Percentiles rank a stretch among this genome's conserved stretches.
phyloP scores from a whole-genome alignment of 2,329 filamentous ascomycete species.

The Stachybotrys chlorohalonatus region DNA sequence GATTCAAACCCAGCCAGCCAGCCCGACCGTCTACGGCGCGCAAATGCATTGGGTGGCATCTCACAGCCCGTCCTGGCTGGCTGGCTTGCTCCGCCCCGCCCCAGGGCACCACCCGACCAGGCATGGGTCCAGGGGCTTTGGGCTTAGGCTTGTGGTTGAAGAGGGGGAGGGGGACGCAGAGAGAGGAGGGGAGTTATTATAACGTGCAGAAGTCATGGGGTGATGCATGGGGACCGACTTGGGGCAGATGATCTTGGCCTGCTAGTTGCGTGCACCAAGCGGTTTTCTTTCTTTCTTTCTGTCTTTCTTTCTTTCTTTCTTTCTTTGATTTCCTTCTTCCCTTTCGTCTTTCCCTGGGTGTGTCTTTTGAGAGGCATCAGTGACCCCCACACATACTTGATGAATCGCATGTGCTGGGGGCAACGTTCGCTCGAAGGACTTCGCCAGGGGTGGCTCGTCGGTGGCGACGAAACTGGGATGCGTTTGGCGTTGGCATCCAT shows the following conservation, averaged over 20 bases:
- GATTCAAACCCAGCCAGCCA: neutral
- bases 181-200: neutral
- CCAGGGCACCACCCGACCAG: neutral
- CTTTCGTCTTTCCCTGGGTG: too few species aligned
- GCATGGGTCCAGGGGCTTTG: neutral
- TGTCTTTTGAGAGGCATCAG: too few species aligned
- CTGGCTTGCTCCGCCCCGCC: conserved; percentile 3
- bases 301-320: too few species aligned
- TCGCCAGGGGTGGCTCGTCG: neutral
- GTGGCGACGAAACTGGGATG: neutral
- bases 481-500: neutral
- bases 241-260: neutral
- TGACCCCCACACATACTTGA: neutral
- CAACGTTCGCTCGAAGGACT: neutral
- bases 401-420: neutral
- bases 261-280: neutral
- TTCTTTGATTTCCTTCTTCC: too few species aligned
- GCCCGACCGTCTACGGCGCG: neutral
- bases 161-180: neutral
- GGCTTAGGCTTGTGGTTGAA: neutral
- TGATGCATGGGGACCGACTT: neutral
- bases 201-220: neutral
- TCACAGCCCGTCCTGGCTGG: conserved; percentile 1
- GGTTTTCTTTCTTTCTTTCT: neutral
- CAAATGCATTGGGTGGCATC: neutral